Base-by-base conservation (phyloP, 352 stramenopile species). In the Achlya hypogyna region DNA sequence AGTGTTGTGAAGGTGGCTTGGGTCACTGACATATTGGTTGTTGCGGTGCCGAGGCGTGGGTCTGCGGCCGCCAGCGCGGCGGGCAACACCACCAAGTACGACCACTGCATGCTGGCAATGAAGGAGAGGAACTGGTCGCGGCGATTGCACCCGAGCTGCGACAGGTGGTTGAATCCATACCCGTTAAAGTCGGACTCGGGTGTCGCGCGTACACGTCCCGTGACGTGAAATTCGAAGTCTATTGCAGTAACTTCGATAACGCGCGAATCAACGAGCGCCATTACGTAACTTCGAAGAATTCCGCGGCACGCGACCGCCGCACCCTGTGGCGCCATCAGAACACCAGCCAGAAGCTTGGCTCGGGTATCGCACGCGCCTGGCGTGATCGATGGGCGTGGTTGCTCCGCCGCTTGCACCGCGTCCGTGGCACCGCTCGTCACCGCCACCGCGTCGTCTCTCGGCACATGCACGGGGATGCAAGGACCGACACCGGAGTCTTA, bases 1-100 rank as follows among this genome's bases (percentile, higher is more conserved):
- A n/a, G 40, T 5, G 60, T 67, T 10, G 60, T 54, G 5, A 67
- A 58, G 28, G 60, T 67, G 42, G 60, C 38, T n/a, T 31, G 32
- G 0, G 40, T 45, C 31, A 67, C 60, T 45, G 49, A 1, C 10
- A 56, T 56, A 10, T 16, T 31, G 49, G 16, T 9, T 10, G 2
- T 35, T n/a, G 49, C 49, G n/a, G 16, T 45, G 2, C 38, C 38
- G 2, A 45, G 38, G 38, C 38, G 38, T 3, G n/a, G 2, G 38
- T 45, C 38, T 10, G 14, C 38, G 12, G 38, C 6, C 12, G 2
- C 38, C 12, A 9, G 2, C 12, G 38, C 38, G 38, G 38, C 38
- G 38, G 6, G 12, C 12, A 45, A 18, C 38, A 45, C 12, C 6
- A 3, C 12, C 14, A 18, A 45, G 38, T 45, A 18, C 38, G 38